Conservation (phyloP, 108 stramenopile species). For the Fistulifera solaris region DNA sequence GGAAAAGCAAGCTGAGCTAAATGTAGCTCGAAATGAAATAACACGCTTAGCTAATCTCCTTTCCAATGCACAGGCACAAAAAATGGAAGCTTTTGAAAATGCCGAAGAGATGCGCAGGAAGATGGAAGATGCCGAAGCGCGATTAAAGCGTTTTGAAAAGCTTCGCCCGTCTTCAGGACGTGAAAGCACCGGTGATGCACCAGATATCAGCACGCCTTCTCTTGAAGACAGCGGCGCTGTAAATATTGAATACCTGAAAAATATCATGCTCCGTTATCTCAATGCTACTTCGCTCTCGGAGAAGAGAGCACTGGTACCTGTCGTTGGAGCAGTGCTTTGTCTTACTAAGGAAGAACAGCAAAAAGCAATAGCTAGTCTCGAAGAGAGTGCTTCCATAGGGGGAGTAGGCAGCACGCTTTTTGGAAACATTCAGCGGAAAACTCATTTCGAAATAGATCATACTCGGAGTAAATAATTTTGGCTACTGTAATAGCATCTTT, state of each 20-base stretch:
- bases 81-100: conserved; percentile 65
- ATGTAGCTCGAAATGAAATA: conserved; percentile 77
- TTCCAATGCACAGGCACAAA: conserved; percentile 64
- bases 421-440: conserved; percentile 31
- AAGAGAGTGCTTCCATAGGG: conserved; percentile 35
- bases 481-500: not conserved
- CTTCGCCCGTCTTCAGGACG: conserved; percentile 14
- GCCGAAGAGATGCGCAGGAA: conserved; percentile 52
- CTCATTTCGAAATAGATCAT: not conserved
- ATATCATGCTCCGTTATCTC: conserved; percentile 75
- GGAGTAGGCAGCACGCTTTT: conserved; percentile 39
- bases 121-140: conserved; percentile 64
- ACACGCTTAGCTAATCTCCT: conserved; percentile 64
- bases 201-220: not conserved
- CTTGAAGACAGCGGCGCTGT: conserved; percentile 16
- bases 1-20: conserved; percentile 83
- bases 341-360: conserved; percentile 68
- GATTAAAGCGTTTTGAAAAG: conserved; percentile 50
- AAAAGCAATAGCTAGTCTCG: conserved; percentile 42
- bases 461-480: not conserved
- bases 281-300: conserved; percentile 61
- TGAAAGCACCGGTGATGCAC: conserved; percentile 1
- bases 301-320: conserved; percentile 65
- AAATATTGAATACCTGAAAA: conserved; percentile 81
- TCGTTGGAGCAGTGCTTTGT: conserved; percentile 72